These are phyloP conservation scores for Phytophthora pinifolia DNA, from an alignment of 352 stramenopile genomes.

Conservation along the genomic window DNA sequence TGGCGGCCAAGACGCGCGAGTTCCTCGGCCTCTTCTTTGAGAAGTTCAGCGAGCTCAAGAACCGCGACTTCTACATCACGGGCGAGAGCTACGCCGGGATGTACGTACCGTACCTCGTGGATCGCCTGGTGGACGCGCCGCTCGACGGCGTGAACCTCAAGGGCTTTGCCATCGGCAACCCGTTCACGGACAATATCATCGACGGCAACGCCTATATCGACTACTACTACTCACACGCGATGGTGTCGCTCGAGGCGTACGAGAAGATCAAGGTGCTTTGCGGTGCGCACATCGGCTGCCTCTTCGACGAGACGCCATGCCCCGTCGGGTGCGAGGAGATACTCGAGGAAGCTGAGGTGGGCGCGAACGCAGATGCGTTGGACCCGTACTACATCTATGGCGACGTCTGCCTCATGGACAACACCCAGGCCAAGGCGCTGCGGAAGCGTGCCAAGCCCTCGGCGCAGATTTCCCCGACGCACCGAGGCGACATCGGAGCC, in stretches of 20 bases:
- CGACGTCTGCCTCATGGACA: conserved; percentile 73
- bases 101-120: conserved; percentile 89
- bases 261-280: conserved; percentile 58
- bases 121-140: conserved; percentile 67
- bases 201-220: conserved; percentile 76
- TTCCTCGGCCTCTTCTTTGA: conserved; percentile 72
- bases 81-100: conserved; percentile 87
- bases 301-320: conserved; percentile 58
- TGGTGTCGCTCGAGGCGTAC: conserved; percentile 82
- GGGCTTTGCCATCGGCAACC: conserved; percentile 81
- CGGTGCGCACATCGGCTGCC: conserved; percentile 52
- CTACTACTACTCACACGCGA: conserved; percentile 86
- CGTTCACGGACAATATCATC: conserved; percentile 60
- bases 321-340: conserved; percentile 41
- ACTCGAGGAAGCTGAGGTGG: conserved; percentile 50
- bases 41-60: conserved; percentile 70
- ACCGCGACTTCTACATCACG: conserved; percentile 82
- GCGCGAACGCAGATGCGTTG: conserved; percentile 44
- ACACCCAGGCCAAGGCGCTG: conserved; percentile 50
- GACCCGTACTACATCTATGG: conserved; percentile 86
- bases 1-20: conserved; percentile 76
- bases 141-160: conserved; percentile 69
- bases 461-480: conserved; percentile 25
- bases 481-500: conserved; percentile 58
- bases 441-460: conserved; percentile 40